Percentiles rank a stretch among this genome's conserved stretches.
These are phyloP conservation scores for Niveomyces coronatus DNA, from an alignment of 2,329 filamentous ascomycete genomes.

Conservation along the genomic window DNA sequence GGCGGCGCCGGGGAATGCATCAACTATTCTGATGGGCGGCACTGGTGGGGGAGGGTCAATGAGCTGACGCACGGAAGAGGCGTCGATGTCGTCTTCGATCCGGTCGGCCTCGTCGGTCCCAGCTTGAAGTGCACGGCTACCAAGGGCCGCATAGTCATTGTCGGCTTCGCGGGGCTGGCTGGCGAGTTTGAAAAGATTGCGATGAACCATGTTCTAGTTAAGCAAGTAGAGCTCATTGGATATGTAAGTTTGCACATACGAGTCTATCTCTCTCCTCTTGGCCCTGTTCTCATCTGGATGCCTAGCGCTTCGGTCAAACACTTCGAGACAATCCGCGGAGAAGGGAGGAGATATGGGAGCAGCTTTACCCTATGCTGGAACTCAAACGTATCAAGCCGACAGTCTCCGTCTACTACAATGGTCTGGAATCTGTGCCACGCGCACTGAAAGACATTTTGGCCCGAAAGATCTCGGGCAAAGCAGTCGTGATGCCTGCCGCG, in stretches of 20 bases:
- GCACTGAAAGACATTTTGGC: constrained; percentile 41
- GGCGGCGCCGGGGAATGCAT: constrained; percentile 33
- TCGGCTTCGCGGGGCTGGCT: constrained; percentile 46
- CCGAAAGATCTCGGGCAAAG: constrained; percentile 45
- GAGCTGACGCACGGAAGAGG: constrained; percentile 36
- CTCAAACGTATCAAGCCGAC: constrained; percentile 38
- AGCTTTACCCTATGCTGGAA: constrained; percentile 36
- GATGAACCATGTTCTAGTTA: constrained; percentile 44
- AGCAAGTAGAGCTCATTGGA: constrained; percentile 40
- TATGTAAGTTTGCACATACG: constrained; percentile 39
- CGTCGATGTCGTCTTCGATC: constrained; percentile 48
- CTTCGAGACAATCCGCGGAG: constrained; percentile 37
- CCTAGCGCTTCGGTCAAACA: constrained; percentile 46
- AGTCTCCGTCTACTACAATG: constrained; percentile 38
- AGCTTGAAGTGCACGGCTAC: constrained; percentile 44
- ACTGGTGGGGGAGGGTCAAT: constrained; percentile 43
- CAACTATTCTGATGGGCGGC: constrained; percentile 22
- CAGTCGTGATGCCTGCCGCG: constrained; percentile 34
- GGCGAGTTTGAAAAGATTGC: constrained; percentile 43
- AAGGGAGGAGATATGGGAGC: constrained; percentile 38
- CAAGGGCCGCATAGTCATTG: constrained; percentile 42
- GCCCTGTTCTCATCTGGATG: background rate
- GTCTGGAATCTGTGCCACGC: constrained; percentile 36
- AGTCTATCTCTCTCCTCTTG: background rate
- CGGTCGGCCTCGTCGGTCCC: constrained; percentile 44